These are phyloP conservation scores for Calonectria hongkongensis DNA, from an alignment of 2,329 filamentous ascomycete genomes.

Conservation along the genomic window DNA sequence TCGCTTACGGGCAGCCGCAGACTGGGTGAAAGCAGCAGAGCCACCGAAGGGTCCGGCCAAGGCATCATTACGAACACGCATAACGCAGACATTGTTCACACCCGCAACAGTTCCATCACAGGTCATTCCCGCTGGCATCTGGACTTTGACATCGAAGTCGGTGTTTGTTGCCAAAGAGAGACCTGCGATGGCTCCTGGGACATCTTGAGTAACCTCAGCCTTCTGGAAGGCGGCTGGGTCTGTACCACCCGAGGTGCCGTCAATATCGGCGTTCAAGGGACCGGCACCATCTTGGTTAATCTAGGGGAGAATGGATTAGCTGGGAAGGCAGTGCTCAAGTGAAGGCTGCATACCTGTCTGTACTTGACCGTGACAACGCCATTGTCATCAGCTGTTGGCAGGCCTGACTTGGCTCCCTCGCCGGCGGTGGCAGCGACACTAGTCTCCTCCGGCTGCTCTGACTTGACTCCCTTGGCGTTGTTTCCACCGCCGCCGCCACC, in stretches of 20 bases:
- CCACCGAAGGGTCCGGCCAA: conserved; percentile 80
- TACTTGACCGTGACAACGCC: conserved; percentile 79
- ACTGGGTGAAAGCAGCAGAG: conserved; percentile 79
- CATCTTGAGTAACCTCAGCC: conserved; percentile 66
- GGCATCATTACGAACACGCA: conserved; percentile 77
- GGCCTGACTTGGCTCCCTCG: conserved; percentile 69
- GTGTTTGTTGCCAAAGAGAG: conserved; percentile 76
- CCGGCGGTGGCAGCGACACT: conserved; percentile 74
- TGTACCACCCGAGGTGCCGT: conserved; percentile 78
- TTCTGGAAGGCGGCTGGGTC: conserved; percentile 76
- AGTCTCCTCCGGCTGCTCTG: conserved; percentile 64
- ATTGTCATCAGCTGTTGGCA: conserved; percentile 77
- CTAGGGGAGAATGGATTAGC: conserved; percentile 57
- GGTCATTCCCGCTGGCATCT: conserved; percentile 81
- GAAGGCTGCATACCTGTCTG: conserved; percentile 65
- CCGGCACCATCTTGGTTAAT: conserved; percentile 84
- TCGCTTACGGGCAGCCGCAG: conserved; percentile 74
- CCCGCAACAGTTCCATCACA: conserved; percentile 76
- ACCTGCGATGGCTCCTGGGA: conserved; percentile 73
- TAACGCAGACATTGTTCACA: conserved; percentile 78
- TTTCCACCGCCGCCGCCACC: conserved; percentile 49
- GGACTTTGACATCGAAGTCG: conserved; percentile 79
- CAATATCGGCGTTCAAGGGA: conserved; percentile 76
- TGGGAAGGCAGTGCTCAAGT: conserved; percentile 30
- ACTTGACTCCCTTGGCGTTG: conserved; percentile 62